These are phyloP conservation scores for Davidsoniella eucalypti DNA, from an alignment of 2,329 filamentous ascomycete species.

Conservation along the genomic window DNA sequence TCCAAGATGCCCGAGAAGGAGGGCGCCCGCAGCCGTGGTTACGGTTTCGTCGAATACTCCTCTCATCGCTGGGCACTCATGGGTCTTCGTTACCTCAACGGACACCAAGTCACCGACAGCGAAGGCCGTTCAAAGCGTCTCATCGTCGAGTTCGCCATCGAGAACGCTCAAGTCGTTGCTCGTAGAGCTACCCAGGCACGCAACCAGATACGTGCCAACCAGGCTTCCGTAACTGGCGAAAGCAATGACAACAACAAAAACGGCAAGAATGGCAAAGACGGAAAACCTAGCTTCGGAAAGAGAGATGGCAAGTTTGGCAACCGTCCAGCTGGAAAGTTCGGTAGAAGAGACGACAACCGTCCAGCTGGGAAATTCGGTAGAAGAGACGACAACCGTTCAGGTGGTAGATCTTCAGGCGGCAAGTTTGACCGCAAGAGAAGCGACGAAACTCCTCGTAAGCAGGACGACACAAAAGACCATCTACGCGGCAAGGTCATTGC, in stretches of 20 bases:
- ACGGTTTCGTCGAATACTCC: conserved; percentile 94
- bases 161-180: conserved; percentile 90
- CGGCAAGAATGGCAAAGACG: neutral
- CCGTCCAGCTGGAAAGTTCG: conserved; percentile 9
- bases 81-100: conserved; percentile 87
- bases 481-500: conserved; percentile 11
- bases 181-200: conserved; percentile 31
- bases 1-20: conserved; percentile 68
- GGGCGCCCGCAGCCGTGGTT: conserved; percentile 73
- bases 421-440: conserved; percentile 8
- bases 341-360: conserved; percentile 19
- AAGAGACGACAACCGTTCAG: conserved; percentile 2
- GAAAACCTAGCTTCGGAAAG: neutral
- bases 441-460: conserved; percentile 19
- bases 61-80: conserved; percentile 89
- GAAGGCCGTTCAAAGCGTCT: conserved; percentile 72
- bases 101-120: conserved; percentile 42
- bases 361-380: conserved; percentile 12
- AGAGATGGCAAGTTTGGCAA: neutral
- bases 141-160: conserved; percentile 94
- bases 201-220: neutral
- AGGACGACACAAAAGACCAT: conserved; percentile 21
- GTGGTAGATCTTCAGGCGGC: too few species aligned
- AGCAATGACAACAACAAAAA: conserved; percentile 9
- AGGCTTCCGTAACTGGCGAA: conserved; percentile 31